phyloP scores from a whole-genome alignment of 441 rosid genomes.

The Gossypium gossypioides region DNA sequence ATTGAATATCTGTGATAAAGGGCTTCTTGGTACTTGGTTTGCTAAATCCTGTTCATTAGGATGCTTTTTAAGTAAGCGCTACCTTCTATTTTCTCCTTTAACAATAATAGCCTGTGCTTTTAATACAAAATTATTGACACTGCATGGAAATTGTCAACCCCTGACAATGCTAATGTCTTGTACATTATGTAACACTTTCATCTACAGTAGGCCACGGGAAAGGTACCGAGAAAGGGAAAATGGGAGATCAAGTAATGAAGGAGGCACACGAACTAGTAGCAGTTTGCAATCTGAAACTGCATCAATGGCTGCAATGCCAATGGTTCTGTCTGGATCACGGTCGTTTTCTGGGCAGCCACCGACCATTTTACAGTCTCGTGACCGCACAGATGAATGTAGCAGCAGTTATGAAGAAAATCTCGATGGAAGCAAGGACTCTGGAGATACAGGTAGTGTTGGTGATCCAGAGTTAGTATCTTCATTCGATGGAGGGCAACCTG shows the following conservation, averaged over 20 bases:
- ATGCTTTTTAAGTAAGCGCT: not conserved
- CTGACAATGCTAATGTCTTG: not conserved
- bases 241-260: constrained; percentile 49
- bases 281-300: constrained; percentile 37
- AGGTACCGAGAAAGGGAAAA: constrained; percentile 75
- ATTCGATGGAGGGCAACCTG: constrained; percentile 59
- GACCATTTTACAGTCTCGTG: constrained; percentile 63
- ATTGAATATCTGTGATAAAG: not conserved
- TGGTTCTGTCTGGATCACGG: constrained; percentile 50
- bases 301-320: constrained; percentile 27
- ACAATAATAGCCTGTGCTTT: not conserved
- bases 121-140: not conserved
- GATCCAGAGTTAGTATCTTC: constrained; percentile 52
- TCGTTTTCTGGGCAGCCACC: constrained; percentile 54
- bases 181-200: constrained; percentile 7
- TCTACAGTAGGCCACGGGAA: constrained; percentile 54
- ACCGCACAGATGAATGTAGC: constrained; percentile 56
- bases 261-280: constrained; percentile 34
- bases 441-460: constrained; percentile 66
- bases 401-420: constrained; percentile 60
- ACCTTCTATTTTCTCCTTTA: not conserved
- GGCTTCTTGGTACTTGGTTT: not conserved
- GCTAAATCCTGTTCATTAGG: not conserved
- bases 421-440: constrained; percentile 72
- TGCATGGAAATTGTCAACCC: not conserved